Evolutionary conservation across 2,329 filamentous ascomycete species (phyloP).

Genomic region (Venturia aucupariae): DNA sequence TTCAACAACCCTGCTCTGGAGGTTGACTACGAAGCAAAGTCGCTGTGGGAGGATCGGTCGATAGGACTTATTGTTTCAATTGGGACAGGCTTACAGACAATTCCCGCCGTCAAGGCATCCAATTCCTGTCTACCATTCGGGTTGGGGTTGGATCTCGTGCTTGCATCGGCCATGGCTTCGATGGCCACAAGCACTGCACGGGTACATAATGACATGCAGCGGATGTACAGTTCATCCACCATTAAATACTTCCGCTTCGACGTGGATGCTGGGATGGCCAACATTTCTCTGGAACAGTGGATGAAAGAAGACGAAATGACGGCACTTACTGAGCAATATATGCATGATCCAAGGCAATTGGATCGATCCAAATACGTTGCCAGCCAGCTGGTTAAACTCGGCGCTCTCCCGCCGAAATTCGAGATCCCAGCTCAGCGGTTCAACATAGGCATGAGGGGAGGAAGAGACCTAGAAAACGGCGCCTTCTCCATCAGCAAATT

Average conservation of each 20-base stretch:
- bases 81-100: conserved; percentile 27
- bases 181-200: conserved; percentile 31
- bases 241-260: conserved; percentile 32
- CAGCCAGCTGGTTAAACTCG: conserved; percentile 28
- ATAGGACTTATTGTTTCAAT: conserved; percentile 26
- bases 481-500: conserved; percentile 26
- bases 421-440: conserved; percentile 26
- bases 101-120: conserved; percentile 29
- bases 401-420: conserved; percentile 28
- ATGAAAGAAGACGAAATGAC: conserved; percentile 34
- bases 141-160: conserved; percentile 29
- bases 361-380: conserved; percentile 24
- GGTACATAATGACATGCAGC: conserved; percentile 33
- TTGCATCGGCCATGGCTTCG: conserved; percentile 27
- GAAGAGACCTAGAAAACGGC: conserved; percentile 23
- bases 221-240: conserved; percentile 28
- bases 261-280: conserved; percentile 30
- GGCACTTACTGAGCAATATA: conserved; percentile 30
- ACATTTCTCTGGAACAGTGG: conserved; percentile 32
- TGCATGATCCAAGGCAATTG: conserved; percentile 28
- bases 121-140: conserved; percentile 31
- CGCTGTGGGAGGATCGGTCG: conserved; percentile 23
- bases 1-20: conserved; percentile 26
- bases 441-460: conserved; percentile 25
- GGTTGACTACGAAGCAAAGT: conserved; percentile 21